Base-by-base conservation (phyloP, 169 alveolate genomes). In the Plasmodium inui region DNA sequence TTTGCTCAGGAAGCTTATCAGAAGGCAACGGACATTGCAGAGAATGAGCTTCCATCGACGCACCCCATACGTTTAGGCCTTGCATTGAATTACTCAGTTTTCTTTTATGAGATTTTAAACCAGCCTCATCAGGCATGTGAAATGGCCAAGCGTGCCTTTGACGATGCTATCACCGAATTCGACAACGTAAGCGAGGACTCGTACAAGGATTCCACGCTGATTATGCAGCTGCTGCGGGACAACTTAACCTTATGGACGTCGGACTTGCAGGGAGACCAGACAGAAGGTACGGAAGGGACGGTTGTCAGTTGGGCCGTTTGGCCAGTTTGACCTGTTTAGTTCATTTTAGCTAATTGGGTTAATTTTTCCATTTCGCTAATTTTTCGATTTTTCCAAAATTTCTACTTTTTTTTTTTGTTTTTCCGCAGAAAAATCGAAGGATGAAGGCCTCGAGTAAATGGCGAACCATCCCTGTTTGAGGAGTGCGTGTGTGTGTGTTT, bases 81-180 rank as follows among this genome's bases (percentile, higher is more conserved):
- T 82, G 99, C 99, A 3, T 97, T 99, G 89, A 99, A 99, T 98
- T 99, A 98, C 98, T 98, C 99, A 17, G 94, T 99, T 78, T 99
- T 99, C 98, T 98, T 98, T 97, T 99, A 99, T 96, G 99, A 99
- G 96, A 99, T 99, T 44, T 97, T 98, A 96, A 98, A 98, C 93
- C 98, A 98, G 92, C 99, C 99, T n/a, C 98, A 98, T 85, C 99
- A 98, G 97, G 99, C 99, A 74, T 98, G 99, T 96, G 98, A 98
- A 83, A 97, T 99, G 98, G 99, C 99, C 39, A 98, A 98, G 92
- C 97, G 96, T 67, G 99, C 99, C 30, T 98, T 98, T 93, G 99
- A 98, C 92, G 99, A 98, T 83, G 99, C 99, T 81, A 98, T 98
- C 82, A 98, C 99, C 34, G 99, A 98, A 83, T 95, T 98, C 83